Percentiles rank a stretch among this genome's conserved stretches.
Conservation (phyloP, 495 filamentous ascomycete genomes). For the Articulospora tetracladia region DNA sequence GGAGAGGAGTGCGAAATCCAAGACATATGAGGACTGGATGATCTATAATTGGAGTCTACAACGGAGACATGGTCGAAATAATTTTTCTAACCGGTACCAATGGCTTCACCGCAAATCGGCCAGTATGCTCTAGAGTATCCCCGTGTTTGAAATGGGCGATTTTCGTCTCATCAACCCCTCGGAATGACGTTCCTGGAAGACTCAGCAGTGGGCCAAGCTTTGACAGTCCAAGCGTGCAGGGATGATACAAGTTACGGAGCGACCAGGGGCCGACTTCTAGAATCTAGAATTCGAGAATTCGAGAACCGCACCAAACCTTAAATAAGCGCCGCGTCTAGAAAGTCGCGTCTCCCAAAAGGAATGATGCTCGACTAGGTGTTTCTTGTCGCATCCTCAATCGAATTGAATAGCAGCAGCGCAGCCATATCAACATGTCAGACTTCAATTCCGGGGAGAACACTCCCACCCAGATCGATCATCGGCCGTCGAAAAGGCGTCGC, state of each 20-base stretch:
- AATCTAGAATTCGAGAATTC: neutral
- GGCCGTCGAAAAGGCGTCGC: conserved; percentile 20
- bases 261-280: neutral
- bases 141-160: conserved; percentile 6
- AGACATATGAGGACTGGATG: neutral
- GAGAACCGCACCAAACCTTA: conserved; percentile 7
- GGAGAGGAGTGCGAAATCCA: neutral
- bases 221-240: neutral
- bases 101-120: neutral
- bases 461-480: conserved; percentile 13
- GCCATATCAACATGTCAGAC: conserved; percentile 31
- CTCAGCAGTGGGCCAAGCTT: neutral
- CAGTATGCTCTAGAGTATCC: neutral
- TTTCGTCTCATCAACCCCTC: neutral
- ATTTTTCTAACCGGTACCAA: neutral
- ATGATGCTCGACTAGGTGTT: neutral
- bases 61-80: conserved; percentile 9
- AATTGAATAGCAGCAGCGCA: neutral
- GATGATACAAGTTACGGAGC: neutral
- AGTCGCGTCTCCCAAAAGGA: conserved; percentile 6
- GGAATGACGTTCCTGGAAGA: conserved; percentile 3
- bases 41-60: conserved; percentile 11
- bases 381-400: conserved; percentile 1
- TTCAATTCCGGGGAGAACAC: conserved; percentile 26
- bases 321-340: neutral